Percentiles rank a stretch among this genome's conserved stretches.
Evolutionary conservation across 441 rosid species (phyloP).

Genomic region (Populus trichocarpa): DNA sequence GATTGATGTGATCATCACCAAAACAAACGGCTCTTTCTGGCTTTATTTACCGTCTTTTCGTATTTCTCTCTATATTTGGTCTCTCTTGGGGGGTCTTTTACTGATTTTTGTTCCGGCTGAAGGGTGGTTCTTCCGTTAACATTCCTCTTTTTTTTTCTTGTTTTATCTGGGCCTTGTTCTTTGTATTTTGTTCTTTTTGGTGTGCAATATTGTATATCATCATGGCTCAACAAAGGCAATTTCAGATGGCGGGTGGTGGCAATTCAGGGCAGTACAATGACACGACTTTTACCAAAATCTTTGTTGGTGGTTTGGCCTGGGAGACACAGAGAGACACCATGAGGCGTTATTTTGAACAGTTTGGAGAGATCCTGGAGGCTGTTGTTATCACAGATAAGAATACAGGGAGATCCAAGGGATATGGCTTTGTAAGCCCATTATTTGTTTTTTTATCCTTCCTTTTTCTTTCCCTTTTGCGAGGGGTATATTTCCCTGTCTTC

Average conservation of each 20-base stretch:
- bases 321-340: constrained; percentile 91
- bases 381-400: constrained; percentile 89
- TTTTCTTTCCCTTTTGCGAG: not conserved
- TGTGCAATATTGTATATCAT: not conserved
- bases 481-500: not conserved
- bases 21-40: constrained; percentile 32
- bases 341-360: constrained; percentile 91
- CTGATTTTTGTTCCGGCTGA: constrained; percentile 6
- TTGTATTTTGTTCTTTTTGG: not conserved
- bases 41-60: constrained; percentile 6
- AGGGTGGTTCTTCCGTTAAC: not conserved
- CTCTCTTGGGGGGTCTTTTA: constrained; percentile 1
- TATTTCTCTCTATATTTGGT: constrained; percentile 26
- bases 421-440: constrained; percentile 69
- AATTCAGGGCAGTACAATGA: constrained; percentile 48
- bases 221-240: constrained; percentile 74
- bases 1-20: constrained; percentile 37
- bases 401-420: constrained; percentile 96
- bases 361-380: constrained; percentile 93
- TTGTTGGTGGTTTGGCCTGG: constrained; percentile 99
- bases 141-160: not conserved
- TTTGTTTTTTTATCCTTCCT: not conserved
- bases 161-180: not conserved
- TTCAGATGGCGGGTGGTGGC: constrained; percentile 52
- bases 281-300: constrained; percentile 80